Conservation (phyloP, 2,329 filamentous ascomycete species). For the Akanthomyces muscarius region DNA sequence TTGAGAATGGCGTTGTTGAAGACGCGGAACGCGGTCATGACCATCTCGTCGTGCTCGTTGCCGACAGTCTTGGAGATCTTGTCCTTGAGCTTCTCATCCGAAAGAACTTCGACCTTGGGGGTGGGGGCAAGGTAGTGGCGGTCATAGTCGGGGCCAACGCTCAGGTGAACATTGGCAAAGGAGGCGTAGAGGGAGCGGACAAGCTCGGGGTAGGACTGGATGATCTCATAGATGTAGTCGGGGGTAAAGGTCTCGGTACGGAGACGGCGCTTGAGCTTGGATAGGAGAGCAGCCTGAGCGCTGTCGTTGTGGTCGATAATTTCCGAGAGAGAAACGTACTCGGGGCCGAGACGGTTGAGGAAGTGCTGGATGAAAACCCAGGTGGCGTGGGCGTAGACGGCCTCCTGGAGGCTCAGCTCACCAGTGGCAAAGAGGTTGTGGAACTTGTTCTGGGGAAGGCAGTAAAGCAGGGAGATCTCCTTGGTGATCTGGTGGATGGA, state of each 20-base stretch:
- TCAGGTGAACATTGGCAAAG: slow-evolving; percentile 82
- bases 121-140: slow-evolving; percentile 51
- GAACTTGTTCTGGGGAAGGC: slow-evolving; percentile 95
- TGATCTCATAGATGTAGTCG: slow-evolving; percentile 97
- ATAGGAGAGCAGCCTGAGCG: slow-evolving; percentile 78
- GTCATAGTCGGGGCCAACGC: slow-evolving; percentile 48
- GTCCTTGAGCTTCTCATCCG: slow-evolving; percentile 68
- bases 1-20: slow-evolving; percentile 94
- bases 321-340: slow-evolving; percentile 83
- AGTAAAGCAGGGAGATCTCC: slow-evolving; percentile 95
- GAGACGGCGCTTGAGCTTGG: slow-evolving; percentile 91
- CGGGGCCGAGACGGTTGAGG: slow-evolving; percentile 86
- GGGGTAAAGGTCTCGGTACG: slow-evolving; percentile 96
- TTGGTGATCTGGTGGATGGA: slow-evolving; percentile 99
- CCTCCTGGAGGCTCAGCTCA: slow-evolving; percentile 87
- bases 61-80: slow-evolving; percentile 73
- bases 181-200: slow-evolving; percentile 85
- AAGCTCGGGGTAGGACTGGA: slow-evolving; percentile 81
- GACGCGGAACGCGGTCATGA: slow-evolving; percentile 92
- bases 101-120: slow-evolving; percentile 63
- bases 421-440: slow-evolving; percentile 84
- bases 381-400: slow-evolving; percentile 93
- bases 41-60: slow-evolving; percentile 96
- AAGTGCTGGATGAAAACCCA: slow-evolving; percentile 99
- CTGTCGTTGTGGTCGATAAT: slow-evolving; percentile 79